Percentiles rank a stretch among this genome's conserved stretches.
These are phyloP conservation scores for Apophysomyces elegans DNA, from an alignment of 371 early-diverging fungal species.

Conservation along the genomic window DNA sequence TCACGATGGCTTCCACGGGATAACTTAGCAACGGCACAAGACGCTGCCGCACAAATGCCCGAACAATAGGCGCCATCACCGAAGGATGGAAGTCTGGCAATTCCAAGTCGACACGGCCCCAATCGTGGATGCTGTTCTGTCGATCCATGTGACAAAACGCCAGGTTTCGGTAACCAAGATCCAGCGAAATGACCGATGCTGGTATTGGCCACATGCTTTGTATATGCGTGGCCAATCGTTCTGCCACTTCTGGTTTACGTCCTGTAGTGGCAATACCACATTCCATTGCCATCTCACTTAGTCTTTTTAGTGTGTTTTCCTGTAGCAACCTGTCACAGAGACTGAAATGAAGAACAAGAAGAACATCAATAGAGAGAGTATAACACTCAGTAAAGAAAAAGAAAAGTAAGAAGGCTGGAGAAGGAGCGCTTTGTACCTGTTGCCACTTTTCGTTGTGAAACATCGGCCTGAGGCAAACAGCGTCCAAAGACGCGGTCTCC, in stretches of 20 bases:
- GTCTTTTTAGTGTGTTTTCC: background rate
- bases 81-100: conserved; percentile 6
- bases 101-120: conserved; percentile 44
- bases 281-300: background rate
- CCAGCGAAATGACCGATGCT: conserved; percentile 65
- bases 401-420: background rate
- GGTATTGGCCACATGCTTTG: conserved; percentile 18
- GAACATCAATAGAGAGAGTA: no score
- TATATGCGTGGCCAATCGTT: background rate
- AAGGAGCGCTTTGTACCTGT: background rate
- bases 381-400: no score
- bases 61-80: conserved; percentile 1
- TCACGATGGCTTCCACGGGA: conserved; percentile 30
- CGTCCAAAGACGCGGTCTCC: background rate
- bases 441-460: background rate
- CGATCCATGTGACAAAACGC: conserved; percentile 59
- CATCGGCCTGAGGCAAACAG: background rate
- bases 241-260: background rate
- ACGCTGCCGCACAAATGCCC: background rate
- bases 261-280: background rate
- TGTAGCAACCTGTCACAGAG: background rate
- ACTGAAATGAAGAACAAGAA: no score
- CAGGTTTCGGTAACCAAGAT: conserved; percentile 74
- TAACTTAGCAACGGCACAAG: conserved; percentile 4
- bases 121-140: conserved; percentile 40